Conservation (phyloP, 1,139 yeast genomes). For the Yamadazyma atmosphaerica region DNA sequence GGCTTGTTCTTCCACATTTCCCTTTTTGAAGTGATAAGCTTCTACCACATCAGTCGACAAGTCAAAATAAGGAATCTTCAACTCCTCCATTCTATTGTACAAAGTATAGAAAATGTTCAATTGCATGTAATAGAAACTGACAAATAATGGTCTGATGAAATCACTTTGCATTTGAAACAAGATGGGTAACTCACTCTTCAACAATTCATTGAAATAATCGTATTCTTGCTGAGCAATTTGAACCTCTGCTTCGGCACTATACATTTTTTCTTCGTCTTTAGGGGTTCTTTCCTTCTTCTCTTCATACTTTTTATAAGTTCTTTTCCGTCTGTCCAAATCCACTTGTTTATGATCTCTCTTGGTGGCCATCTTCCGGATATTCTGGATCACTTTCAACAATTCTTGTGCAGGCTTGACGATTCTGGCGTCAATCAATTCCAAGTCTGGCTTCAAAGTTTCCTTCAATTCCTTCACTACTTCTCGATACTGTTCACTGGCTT, state of each 20-base stretch:
- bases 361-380: slow-evolving; percentile 88
- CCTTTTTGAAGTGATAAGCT: slow-evolving; percentile 78
- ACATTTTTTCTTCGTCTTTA: slow-evolving; percentile 89
- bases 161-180: slow-evolving; percentile 87
- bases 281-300: slow-evolving; percentile 78
- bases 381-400: slow-evolving; percentile 72
- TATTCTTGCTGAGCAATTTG: slow-evolving; percentile 93
- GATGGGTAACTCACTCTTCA: slow-evolving; percentile 85
- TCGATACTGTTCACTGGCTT: slow-evolving; percentile 90
- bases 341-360: slow-evolving; percentile 95
- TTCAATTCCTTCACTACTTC: slow-evolving; percentile 85
- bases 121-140: slow-evolving; percentile 95
- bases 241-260: slow-evolving; percentile 84
- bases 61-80: slow-evolving; percentile 96
- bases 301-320: slow-evolving; percentile 68
- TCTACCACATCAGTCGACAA: slow-evolving; percentile 78
- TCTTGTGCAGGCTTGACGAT: slow-evolving; percentile 93
- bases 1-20: slow-evolving; percentile 84
- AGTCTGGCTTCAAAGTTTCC: slow-evolving; percentile 84
- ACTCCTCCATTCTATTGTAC: slow-evolving; percentile 87
- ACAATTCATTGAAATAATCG: slow-evolving; percentile 92
- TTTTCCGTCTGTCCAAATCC: slow-evolving; percentile 85
- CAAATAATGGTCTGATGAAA: slow-evolving; percentile 89
- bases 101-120: slow-evolving; percentile 92
- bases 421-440: slow-evolving; percentile 87